Conservation (phyloP, 2,329 filamentous ascomycete species). For the Polychaeton citri region DNA sequence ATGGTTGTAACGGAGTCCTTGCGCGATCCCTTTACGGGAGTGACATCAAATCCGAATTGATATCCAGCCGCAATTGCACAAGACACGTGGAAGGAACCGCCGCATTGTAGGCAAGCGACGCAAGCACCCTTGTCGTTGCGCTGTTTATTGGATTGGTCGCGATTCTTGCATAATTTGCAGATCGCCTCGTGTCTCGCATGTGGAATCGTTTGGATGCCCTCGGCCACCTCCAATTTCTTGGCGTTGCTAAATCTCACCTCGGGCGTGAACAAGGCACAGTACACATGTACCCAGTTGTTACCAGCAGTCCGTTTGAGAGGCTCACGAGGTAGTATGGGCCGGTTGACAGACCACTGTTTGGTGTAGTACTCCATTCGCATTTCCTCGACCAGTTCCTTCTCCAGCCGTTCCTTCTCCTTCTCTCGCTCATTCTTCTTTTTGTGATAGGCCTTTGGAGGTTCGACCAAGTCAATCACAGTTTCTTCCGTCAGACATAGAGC, state of each 20-base stretch:
- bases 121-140: conserved; percentile 52
- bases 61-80: conserved; percentile 80
- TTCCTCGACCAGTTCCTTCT: conserved; percentile 70
- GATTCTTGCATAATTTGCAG: conserved; percentile 73
- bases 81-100: conserved; percentile 64
- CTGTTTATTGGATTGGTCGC: conserved; percentile 23
- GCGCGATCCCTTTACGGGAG: conserved; percentile 76
- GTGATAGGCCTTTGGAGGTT: conserved; percentile 61
- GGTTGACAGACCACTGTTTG: conserved; percentile 70
- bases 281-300: conserved; percentile 97
- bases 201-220: conserved; percentile 77
- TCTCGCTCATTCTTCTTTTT: conserved; percentile 92
- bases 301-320: conserved; percentile 86
- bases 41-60: conserved; percentile 77
- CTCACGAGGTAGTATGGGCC: conserved; percentile 73
- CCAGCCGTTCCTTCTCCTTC: conserved; percentile 71
- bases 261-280: conserved; percentile 80
- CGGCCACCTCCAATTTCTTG: conserved; percentile 67
- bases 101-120: conserved; percentile 66
- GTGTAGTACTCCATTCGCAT: conserved; percentile 71
- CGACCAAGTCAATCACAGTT: conserved; percentile 72
- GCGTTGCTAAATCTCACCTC: conserved; percentile 89
- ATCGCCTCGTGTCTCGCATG: conserved; percentile 57
- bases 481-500: conserved; percentile 75
- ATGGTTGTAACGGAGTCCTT: conserved; percentile 70